Base-by-base conservation (phyloP, 441 rosid genomes). In the Croton laevigatus region DNA sequence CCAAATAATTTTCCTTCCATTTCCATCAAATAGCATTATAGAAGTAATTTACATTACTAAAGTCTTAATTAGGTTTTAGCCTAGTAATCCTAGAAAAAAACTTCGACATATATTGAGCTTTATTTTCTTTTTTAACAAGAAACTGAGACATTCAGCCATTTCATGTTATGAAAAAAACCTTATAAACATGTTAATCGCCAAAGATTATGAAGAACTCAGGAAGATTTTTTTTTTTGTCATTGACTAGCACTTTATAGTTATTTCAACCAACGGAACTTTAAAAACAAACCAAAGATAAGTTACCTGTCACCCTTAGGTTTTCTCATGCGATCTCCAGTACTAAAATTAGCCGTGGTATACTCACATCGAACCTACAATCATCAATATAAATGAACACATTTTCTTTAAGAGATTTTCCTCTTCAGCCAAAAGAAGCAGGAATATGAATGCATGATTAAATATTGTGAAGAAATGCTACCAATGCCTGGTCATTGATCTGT, bases 291-390 rank as follows among this genome's bases (percentile, higher is more conserved):
- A 40, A 59, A 58, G 7, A 20, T 20, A 23, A 44, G 8, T 36
- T 73, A 88, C 98, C 98, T 87, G 75, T 94, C 97, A 22, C 90
- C 88, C 82, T 88, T 91, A 23, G 91, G 96, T 77, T 87, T 91
- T 78, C 98, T 81, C 84, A 76, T 80, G 68, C 93, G 93, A 83
- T 91, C 97, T 74, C 98, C 98, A 3, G 93, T 88, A 70, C 97
- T 94, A 72, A 94, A 94, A 80, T 89, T 93, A 80, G 97, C 95
- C 98, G 91, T 94, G 74, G 87, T 89, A 72, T 94, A 94, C 85
- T 91, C 97, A 63, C 98, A 91, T 2, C 91, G 82, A 65, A 94
- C 97, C 98, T 93, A 59, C 57, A 5, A 69, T 36, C 40, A 13
- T 32, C n/a, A 67, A n/a, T n/a, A n/a, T n/a, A n/a, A n/a, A n/a